phyloP scores from a whole-genome alignment of 352 stramenopile genomes.

The Blastocystis sp. region DNA sequence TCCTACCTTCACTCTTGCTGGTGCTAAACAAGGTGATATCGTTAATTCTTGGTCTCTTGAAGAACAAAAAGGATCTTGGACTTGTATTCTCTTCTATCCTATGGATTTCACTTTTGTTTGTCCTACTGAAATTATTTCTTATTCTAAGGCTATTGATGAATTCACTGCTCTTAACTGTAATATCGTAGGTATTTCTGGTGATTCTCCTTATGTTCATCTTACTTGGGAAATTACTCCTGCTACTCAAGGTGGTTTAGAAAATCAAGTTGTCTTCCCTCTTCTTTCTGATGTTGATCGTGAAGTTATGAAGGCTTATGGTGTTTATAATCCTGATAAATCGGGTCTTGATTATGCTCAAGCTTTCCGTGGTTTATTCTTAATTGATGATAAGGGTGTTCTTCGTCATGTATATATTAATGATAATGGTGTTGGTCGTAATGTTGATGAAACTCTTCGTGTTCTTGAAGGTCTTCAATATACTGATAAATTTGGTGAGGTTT shows the following conservation, averaged over 20 bases:
- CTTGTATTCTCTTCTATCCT: conserved; percentile 24
- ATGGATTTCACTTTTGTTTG: conserved; percentile 34
- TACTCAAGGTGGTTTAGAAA: conserved; percentile 13
- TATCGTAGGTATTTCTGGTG: conserved; percentile 22
- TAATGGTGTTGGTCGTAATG: conserved; percentile 31
- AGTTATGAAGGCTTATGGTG: conserved; percentile 35
- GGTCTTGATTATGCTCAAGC: conserved; percentile 35
- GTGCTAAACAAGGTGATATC: conserved; percentile 11
- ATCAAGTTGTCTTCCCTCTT: conserved; percentile 21
- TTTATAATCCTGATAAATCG: conserved; percentile 27
- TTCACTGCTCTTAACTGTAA: conserved; percentile 5
- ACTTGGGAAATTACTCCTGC: conserved; percentile 15
- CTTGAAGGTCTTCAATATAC: conserved; percentile 34
- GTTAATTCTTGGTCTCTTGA: conserved; percentile 3
- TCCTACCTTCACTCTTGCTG: conserved; percentile 16
- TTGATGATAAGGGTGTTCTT: conserved; percentile 18
- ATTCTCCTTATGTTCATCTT: conserved; percentile 28
- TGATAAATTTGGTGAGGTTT: conserved; percentile 24
- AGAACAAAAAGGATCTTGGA: conserved; percentile 16
- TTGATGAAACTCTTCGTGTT: conserved; percentile 32
- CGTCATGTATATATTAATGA: conserved; percentile 36
- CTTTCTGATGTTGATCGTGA: conserved; percentile 22
- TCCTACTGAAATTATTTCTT: conserved; percentile 22
- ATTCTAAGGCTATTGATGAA: conserved; percentile 12
- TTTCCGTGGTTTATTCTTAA: conserved; percentile 36